Evolutionary conservation across 1,284 basidiomycete species (phyloP).

Genomic region (Pseudozyma sp.): DNA sequence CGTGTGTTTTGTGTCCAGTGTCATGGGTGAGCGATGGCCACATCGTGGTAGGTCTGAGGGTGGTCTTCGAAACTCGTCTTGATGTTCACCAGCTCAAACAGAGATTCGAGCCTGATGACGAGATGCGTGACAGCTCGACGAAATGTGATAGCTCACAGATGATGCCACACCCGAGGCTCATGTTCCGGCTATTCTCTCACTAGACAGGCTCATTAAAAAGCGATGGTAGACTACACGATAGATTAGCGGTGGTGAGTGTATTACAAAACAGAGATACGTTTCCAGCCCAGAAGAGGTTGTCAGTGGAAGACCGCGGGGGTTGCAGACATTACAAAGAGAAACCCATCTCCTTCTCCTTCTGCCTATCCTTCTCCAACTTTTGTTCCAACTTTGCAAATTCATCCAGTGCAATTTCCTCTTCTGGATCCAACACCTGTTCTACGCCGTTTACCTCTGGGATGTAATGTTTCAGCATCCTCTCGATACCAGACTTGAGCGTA

Average conservation of each 20-base stretch:
- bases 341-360: conserved; percentile 52
- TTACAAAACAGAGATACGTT: neutral
- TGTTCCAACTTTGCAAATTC: conserved; percentile 94
- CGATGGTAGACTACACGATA: neutral
- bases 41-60: too few relatives aligned
- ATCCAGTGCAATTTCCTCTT: conserved; percentile 86
- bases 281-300: too few relatives aligned
- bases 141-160: too few relatives aligned
- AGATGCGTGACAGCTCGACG: too few relatives aligned
- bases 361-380: conserved; percentile 72
- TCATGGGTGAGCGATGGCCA: too few relatives aligned
- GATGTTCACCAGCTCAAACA: too few relatives aligned
- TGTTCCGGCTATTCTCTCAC: too few relatives aligned
- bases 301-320: too few relatives aligned
- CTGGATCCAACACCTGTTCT: conserved; percentile 91
- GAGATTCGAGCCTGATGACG: too few relatives aligned
- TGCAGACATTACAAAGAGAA: conserved; percentile 46
- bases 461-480: conserved; percentile 99
- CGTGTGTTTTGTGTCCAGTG: too few relatives aligned
- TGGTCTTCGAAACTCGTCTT: too few relatives aligned
- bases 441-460: conserved; percentile 98
- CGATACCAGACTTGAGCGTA: conserved; percentile 81
- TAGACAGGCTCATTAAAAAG: neutral
- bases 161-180: too few relatives aligned
- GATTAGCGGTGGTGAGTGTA: neutral